These are phyloP conservation scores for Ceratobasidium papillatum DNA, from an alignment of 1,284 basidiomycete species.

Conservation along the genomic window DNA sequence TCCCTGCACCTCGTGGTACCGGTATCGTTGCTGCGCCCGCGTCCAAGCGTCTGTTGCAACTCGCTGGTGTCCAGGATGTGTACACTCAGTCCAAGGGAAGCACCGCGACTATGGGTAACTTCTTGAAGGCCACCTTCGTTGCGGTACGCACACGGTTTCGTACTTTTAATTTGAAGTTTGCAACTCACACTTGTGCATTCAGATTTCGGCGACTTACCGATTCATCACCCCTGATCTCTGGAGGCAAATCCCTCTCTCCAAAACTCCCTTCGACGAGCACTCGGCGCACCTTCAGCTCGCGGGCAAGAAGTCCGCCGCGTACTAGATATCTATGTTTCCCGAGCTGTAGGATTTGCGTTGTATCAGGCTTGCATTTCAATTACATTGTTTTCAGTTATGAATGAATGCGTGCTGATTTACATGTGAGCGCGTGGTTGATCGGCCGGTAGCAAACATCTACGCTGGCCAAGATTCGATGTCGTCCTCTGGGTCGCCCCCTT, in stretches of 20 bases:
- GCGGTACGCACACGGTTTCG: constrained; percentile 69
- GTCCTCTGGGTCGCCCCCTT: neutral
- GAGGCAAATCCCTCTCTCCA: constrained; percentile 91
- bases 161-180: constrained; percentile 22
- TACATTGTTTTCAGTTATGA: constrained; percentile 37
- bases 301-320: constrained; percentile 77
- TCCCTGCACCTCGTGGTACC: constrained; percentile 98
- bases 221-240: constrained; percentile 99
- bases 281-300: constrained; percentile 87
- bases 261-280: constrained; percentile 93
- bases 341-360: constrained; percentile 39
- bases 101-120: constrained; percentile 99
- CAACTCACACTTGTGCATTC: neutral
- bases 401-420: constrained; percentile 3
- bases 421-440: neutral
- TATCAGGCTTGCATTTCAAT: constrained; percentile 40
- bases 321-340: constrained; percentile 60
- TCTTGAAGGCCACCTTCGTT: constrained; percentile 98
- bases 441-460: neutral
- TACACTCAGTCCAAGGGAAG: constrained; percentile 98
- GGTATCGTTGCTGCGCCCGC: constrained; percentile 99
- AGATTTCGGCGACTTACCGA: constrained; percentile 97
- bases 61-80: constrained; percentile 95
- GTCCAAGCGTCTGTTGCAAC: constrained; percentile 95
- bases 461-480: constrained; percentile 33